Evolutionary conservation across 164 flowering plant species (phyloP), one percentile per base, ranked within the genome.

Genomic region (Piper longum): DNA sequence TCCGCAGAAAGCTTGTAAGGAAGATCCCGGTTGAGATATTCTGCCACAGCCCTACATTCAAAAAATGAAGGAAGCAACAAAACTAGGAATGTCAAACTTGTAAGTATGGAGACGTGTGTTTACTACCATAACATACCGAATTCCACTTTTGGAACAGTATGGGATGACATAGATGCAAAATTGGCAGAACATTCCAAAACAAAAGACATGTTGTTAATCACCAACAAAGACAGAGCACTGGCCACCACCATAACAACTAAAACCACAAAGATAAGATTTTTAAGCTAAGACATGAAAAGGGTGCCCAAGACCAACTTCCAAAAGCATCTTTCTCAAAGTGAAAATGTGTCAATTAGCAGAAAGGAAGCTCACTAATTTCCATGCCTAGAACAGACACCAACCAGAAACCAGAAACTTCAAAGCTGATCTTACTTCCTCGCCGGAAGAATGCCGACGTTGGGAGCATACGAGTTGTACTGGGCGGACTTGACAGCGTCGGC

Each of bases 1-100:
- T 89, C 85, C 0, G 76, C 57, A 36, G 80, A 73, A 51, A 89
- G 69, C 72, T 82, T 67, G 75, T 85, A 84, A 1, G 96, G 95
- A 55, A 93, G 85, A 74, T 88, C 91, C 57, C 66, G 70, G n/a
- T 93, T 84, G 12, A 89, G 72, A 66, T 86, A 80, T 8, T 86
- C 92, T 2, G 96, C 88, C 54, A 93, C 73, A n/a, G 97, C 89
- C 71, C 98, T 93, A 82, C 74, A 45, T 12, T 48, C 14, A 48
- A 41, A 62, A 19, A 19, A 9, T 13, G 48, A 14, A 48, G 52
- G 8, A 19, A 43, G 18, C 1, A 40, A 18, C 16, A 1, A 14
- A 39, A 19, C 16, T 54, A 7, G 16, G 7, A 19, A 4, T 11
- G 36, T 36, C 13, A 2, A 4, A 16, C 58, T 36, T 14, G 41